Conservation (phyloP, 2,329 filamentous ascomycete species). For the Colletotrichum destructivum region DNA sequence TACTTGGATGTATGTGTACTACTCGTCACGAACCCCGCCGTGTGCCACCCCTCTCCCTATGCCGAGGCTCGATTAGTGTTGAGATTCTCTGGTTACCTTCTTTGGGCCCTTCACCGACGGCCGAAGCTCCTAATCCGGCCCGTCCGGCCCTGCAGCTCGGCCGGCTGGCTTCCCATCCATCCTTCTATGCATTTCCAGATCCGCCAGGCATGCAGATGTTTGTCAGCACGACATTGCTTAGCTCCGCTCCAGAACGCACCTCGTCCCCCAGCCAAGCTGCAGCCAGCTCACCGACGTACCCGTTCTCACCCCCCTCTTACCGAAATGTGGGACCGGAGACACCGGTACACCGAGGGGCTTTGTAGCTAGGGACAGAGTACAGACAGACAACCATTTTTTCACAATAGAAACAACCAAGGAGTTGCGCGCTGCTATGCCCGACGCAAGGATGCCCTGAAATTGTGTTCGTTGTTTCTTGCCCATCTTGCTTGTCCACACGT, state of each 20-base stretch:
- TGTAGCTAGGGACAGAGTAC: too few relatives aligned
- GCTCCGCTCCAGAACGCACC: neutral
- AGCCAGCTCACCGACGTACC: neutral
- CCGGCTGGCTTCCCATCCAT: neutral
- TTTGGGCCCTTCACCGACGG: conserved; percentile 17
- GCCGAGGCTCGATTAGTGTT: conserved; percentile 2
- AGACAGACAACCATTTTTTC: too few relatives aligned
- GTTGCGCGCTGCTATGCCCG: too few relatives aligned
- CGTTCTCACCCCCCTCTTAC: neutral
- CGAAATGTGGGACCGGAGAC: too few relatives aligned
- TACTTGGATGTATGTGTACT: too few relatives aligned
- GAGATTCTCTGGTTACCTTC: neutral
- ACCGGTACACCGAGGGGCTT: neutral
- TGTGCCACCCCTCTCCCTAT: neutral
- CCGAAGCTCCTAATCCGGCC: conserved; percentile 12
- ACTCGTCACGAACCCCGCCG: too few relatives aligned
- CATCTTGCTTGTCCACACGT: too few relatives aligned
- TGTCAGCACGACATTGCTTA: conserved; percentile 6
- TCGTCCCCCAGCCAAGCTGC: neutral
- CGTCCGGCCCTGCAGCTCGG: conserved; percentile 16
- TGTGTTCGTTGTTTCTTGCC: too few relatives aligned
- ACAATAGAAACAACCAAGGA: too few relatives aligned
- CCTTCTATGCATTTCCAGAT: conserved; percentile 10
- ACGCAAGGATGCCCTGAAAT: too few relatives aligned
- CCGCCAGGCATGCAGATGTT: conserved; percentile 1